phyloP scores from a whole-genome alignment of 140 eudicot species.

The Stevia rebaudiana region DNA sequence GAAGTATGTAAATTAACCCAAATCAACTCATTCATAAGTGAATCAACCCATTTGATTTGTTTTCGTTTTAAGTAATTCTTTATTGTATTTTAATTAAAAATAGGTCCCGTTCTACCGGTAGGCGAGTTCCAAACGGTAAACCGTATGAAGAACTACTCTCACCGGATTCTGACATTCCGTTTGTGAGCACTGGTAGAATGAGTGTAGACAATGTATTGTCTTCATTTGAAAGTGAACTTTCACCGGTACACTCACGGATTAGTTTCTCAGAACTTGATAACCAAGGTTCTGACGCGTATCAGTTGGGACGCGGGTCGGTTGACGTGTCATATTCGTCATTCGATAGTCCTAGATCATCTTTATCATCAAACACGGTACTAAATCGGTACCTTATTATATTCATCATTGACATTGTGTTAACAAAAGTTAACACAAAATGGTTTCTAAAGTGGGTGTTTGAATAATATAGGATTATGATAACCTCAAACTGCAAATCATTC shows the following conservation, averaged over 20 bases:
- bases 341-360: slow-evolving; percentile 36
- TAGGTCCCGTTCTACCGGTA: slow-evolving; percentile 63
- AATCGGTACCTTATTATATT: background rate
- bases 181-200: slow-evolving; percentile 55
- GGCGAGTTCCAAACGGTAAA: slow-evolving; percentile 49
- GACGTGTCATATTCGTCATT: slow-evolving; percentile 32
- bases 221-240: slow-evolving; percentile 41
- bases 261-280: slow-evolving; percentile 56
- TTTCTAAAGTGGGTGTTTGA: too few relatives aligned
- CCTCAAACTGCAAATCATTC: background rate
- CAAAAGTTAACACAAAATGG: background rate
- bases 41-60: background rate
- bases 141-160: slow-evolving; percentile 51
- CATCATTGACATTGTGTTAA: slow-evolving; percentile 11
- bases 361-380: slow-evolving; percentile 36
- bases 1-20: slow-evolving; percentile 37
- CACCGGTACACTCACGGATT: slow-evolving; percentile 36
- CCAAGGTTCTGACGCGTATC: slow-evolving; percentile 37
- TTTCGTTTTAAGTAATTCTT: background rate
- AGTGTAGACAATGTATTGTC: slow-evolving; percentile 51
- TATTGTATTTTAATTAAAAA: slow-evolving; percentile 12
- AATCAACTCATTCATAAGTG: background rate
- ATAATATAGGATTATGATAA: background rate
- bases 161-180: slow-evolving; percentile 59
- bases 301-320: slow-evolving; percentile 38